Evolutionary conservation across 495 filamentous ascomycete species (phyloP), one percentile per base, ranked within the genome.

Genomic region (Penicillium atrosanguineum): DNA sequence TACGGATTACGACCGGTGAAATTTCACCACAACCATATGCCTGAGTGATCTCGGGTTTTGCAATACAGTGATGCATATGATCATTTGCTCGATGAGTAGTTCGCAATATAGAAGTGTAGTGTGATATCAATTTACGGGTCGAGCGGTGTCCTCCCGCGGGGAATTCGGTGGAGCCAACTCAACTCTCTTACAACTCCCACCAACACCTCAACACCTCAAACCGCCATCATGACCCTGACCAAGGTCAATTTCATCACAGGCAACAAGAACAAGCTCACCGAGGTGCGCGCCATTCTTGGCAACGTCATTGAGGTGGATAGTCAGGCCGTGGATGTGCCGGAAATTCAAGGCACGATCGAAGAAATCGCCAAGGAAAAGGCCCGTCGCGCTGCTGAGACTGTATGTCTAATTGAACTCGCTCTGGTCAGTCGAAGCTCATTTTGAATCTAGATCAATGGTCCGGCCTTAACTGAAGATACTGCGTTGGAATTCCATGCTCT

Each of bases 381-480:
- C 64, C 80, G 82, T 50, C 79, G 86, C 53, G 94, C 94, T 31
- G 70, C 75, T 26, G 69, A 71, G 50, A 64, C 59, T 50, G 75
- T 78, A 63, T 57, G 62, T 44, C 9, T 14, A 25, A 29, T 21
- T 26, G 0, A 34, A 47, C 11, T 31, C n/a, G n/a, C 15, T 16
- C 14, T 18, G 39, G 1, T 15, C 1, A 12, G 14, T 14, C 12
- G 14, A 34, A 34, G 31, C 31, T 34, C 0, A 18, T 3, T 26
- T 6, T 6, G 36, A 26, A 34, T 34, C 3, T 48, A 95, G 91
- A 69, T 94, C 44, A 69, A 83, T 55, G 94, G 92, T 0, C 91
- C 94, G 15, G 95, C 96, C 31, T 78, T 99, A 46, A 93, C 95
- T 19, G 94, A 99, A 69, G 94, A 99, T 73, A 97, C 94, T 12